Evolutionary conservation across 495 filamentous ascomycete genomes (phyloP), one percentile per base, ranked within the genome.

Genomic region (Oleoguttula mirabilis): DNA sequence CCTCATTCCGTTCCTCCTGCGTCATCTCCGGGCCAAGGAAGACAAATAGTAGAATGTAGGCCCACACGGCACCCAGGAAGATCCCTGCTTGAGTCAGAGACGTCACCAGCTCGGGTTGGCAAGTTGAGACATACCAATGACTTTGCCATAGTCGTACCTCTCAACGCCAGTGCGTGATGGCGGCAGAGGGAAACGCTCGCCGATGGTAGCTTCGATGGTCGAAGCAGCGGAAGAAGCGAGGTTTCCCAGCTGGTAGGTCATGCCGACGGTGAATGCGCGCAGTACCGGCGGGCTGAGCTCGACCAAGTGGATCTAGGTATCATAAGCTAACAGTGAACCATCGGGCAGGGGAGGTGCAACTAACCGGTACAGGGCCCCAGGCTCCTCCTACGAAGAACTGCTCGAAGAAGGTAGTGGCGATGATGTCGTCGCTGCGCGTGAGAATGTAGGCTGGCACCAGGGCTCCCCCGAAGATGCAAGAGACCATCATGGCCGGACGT

Each of bases 181-280:
- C 7, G 56, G 41, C 3, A 66, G 44, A 0, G 60, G 60, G 39
- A 57, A 66, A 10, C 55, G 45, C 37, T 62, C 49, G 1, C 62
- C 66, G 34, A 66, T 61, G 10, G 54, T 55, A 6, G 53, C 52
- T 32, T 66, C 55, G 22, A 66, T 67, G 0, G 63, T 66, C 0
- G 59, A 55, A 3, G 62, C 56, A 6, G 62, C 59, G 0, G 56
- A 58, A 3, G 63, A 61, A 4, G 53, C 59, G 10, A 64, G 48
- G 30, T 64, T 64, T 16, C 60, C 63, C 15, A 65, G 55, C 47
- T 66, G 59, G 35, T 64, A 65, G 11, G 54, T 60, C 25, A 63
- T 19, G 11, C 62, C 60, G 4, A 63, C 55, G 31, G 60, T 45
- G 6, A 65, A 43, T 1, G 56, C 47, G 21, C 64, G 60, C 10